Evolutionary conservation across 1,139 yeast species (phyloP), one percentile per base, ranked within the genome.

Genomic region (Debaryomyces nepalensis): DNA sequence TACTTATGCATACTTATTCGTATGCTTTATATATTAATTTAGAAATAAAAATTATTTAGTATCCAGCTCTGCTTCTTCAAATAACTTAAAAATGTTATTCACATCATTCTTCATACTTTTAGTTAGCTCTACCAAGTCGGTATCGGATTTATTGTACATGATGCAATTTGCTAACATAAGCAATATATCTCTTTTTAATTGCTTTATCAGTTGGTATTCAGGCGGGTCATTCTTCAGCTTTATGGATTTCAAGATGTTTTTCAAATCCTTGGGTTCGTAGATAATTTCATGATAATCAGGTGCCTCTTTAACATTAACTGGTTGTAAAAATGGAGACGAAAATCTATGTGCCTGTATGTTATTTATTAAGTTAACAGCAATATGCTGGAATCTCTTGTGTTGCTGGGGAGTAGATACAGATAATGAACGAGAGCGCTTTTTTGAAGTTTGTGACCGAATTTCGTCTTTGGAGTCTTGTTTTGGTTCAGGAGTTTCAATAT

Each of bases 151-250:
- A 59, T 87, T 87, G 62, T 83, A 87, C 95, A 87, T 87, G 11
- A 86, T 77, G 26, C 93, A 87, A 60, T 87, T 87, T 40, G 93
- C 87, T 66, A 84, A 85, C 95, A 87, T 86, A 42, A 83, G 67
- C 70, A 83, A 77, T 30, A 87, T 68, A 48, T 84, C 88, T 43
- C 86, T 69, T 53, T 87, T 90, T 20, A 87, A 65, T 44, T 83
- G 82, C 39, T 75, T 71, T 32, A 87, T 76, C 50, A 74, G 72
- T 1, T 81, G 82, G 43, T 81, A 82, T 14, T 52, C 59, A 1
- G 73, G 70, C 2, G 64, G 62, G n/a, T 62, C 66, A 1, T 48
- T 47, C 45, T 71, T 73, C 58, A 58, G 66, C 51, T 82, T 83
- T 23, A 86, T 74, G 47, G 73, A 72, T 37, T 75, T 73, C 46